These are phyloP conservation scores for Raphanus hybrid DNA, from an alignment of 441 rosid genomes.

Conservation along the genomic window DNA sequence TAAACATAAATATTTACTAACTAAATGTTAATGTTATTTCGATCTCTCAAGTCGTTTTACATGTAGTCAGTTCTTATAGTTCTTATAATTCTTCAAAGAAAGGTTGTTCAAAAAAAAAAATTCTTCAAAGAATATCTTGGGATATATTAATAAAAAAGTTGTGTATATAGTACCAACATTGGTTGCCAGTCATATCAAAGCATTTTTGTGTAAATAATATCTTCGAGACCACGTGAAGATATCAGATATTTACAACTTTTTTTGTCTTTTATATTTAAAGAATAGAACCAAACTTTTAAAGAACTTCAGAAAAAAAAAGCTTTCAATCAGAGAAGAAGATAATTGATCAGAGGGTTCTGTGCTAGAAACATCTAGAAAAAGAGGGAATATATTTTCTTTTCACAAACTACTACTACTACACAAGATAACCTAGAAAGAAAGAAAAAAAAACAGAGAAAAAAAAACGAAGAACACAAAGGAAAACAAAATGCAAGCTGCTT, in stretches of 20 bases:
- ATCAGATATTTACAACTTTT: slow-evolving; percentile 34
- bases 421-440: slow-evolving; percentile 2
- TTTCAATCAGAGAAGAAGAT: slow-evolving; percentile 18
- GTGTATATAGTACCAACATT: neutral
- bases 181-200: slow-evolving; percentile 27
- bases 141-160: neutral
- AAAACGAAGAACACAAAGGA: slow-evolving; percentile 28
- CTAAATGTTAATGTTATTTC: neutral
- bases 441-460: neutral
- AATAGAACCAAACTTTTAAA: slow-evolving; percentile 18
- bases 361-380: slow-evolving; percentile 28
- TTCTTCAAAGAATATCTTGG: neutral
- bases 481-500: slow-evolving; percentile 39
- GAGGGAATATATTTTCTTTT: neutral
- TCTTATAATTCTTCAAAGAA: neutral
- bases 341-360: slow-evolving; percentile 34
- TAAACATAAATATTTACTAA: neutral
- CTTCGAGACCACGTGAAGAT: slow-evolving; percentile 33
- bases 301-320: slow-evolving; percentile 19
- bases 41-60: neutral
- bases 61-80: neutral
- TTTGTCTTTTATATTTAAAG: slow-evolving; percentile 8
- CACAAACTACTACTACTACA: neutral
- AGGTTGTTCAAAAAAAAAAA: too few species aligned
- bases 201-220: slow-evolving; percentile 26